These are phyloP conservation scores for Mycogone perniciosa DNA, from an alignment of 2,329 filamentous ascomycete species.

Conservation along the genomic window DNA sequence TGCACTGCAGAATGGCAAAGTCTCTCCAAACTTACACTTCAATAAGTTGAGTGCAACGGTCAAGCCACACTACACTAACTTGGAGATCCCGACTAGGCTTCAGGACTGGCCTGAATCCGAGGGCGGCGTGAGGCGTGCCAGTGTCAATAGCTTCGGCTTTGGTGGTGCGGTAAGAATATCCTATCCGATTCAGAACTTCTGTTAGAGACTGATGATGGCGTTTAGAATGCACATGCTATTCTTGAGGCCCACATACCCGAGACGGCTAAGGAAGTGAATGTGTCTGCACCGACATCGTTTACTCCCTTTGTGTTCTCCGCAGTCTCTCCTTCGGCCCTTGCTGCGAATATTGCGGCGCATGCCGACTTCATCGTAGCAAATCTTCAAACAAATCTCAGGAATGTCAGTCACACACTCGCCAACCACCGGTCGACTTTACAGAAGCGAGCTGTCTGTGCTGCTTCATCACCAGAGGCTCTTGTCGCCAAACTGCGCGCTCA, in stretches of 20 bases:
- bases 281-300: not conserved
- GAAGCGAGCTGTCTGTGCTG: not conserved
- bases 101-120: conserved; percentile 17
- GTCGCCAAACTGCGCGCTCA: not conserved
- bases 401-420: not conserved
- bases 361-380: not conserved
- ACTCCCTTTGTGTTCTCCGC: conserved; percentile 11
- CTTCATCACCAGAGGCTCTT: not conserved
- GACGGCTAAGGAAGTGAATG: not conserved
- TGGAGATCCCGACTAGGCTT: conserved; percentile 18
- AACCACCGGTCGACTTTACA: not conserved
- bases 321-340: not conserved
- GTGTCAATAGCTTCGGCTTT: conserved; percentile 34
- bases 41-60: not conserved
- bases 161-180: conserved; percentile 26
- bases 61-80: conserved; percentile 10
- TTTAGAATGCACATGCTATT: conserved; percentile 35
- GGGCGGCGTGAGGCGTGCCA: conserved; percentile 14
- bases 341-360: not conserved
- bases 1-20: conserved; percentile 8
- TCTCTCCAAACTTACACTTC: conserved; percentile 22
- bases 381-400: not conserved
- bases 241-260: conserved; percentile 20
- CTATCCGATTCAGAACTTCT: not conserved
- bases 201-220: not conserved